Conservation (phyloP, 116 monocot species). For the Papilionanthe hybrid region DNA sequence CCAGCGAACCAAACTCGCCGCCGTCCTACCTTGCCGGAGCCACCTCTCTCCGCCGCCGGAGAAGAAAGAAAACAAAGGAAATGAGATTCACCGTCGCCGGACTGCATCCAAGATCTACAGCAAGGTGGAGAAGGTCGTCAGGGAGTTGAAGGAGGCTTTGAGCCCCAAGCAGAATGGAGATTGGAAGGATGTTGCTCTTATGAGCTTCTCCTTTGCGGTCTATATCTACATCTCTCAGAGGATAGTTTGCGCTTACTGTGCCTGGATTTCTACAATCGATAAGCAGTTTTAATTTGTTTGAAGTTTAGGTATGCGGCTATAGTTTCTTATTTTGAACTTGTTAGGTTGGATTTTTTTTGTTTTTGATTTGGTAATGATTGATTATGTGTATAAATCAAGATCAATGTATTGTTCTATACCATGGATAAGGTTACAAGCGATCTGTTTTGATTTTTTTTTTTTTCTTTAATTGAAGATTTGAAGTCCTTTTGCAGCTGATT, state of each 20-base stretch:
- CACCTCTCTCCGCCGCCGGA: constrained; percentile 3
- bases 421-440: too few species aligned
- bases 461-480: too few species aligned
- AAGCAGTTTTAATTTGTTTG: constrained; percentile 5
- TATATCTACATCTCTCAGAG: constrained; percentile 68
- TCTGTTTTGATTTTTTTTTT: too few species aligned
- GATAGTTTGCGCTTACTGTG: constrained; percentile 63
- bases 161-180: constrained; percentile 64
- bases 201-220: constrained; percentile 64
- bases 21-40: background rate
- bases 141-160: constrained; percentile 29
- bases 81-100: background rate
- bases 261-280: constrained; percentile 38
- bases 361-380: too few species aligned
- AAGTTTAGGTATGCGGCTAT: too few species aligned
- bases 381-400: too few species aligned
- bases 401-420: too few species aligned
- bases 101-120: background rate
- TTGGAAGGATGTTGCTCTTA: constrained; percentile 59
- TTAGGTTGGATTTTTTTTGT: too few species aligned
- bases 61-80: background rate
- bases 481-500: too few species aligned
- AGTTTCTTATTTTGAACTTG: too few species aligned
- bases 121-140: constrained; percentile 6
- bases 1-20: background rate